Evolutionary conservation across 2,329 filamentous ascomycete genomes (phyloP).

Genomic region (Gaeumannomyces tritici): DNA sequence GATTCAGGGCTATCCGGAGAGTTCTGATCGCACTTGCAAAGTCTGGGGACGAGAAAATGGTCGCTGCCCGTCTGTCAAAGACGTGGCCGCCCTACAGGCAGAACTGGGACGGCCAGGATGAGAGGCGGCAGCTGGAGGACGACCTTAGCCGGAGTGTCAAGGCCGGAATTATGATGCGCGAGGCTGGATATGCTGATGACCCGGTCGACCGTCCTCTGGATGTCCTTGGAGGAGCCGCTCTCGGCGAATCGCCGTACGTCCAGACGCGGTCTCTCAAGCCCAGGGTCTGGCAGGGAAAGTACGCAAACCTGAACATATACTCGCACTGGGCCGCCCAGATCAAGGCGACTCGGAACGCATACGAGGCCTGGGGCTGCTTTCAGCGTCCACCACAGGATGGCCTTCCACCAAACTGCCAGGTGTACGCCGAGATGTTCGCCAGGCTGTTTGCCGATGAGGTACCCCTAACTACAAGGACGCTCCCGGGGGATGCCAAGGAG

Average conservation of each 20-base stretch:
- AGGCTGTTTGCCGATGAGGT: slow-evolving; percentile 36
- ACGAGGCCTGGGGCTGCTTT: slow-evolving; percentile 50
- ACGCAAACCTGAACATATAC: slow-evolving; percentile 23
- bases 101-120: slow-evolving; percentile 50
- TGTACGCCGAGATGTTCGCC: slow-evolving; percentile 52
- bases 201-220: slow-evolving; percentile 38
- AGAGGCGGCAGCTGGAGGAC: slow-evolving; percentile 37
- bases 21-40: slow-evolving; percentile 46
- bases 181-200: slow-evolving; percentile 42
- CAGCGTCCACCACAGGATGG: slow-evolving; percentile 23
- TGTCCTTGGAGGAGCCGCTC: slow-evolving; percentile 41
- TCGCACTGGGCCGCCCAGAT: slow-evolving; percentile 45
- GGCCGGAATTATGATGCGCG: slow-evolving; percentile 43
- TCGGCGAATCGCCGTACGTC: slow-evolving; percentile 44
- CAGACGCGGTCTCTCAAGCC: slow-evolving; percentile 35
- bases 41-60: slow-evolving; percentile 37
- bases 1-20: slow-evolving; percentile 44
- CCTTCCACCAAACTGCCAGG: slow-evolving; percentile 25
- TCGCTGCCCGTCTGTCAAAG: slow-evolving; percentile 35
- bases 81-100: slow-evolving; percentile 53
- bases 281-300: slow-evolving; percentile 16
- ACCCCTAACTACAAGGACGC: slow-evolving; percentile 13
- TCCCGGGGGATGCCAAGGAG: slow-evolving; percentile 53
- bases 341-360: slow-evolving; percentile 47
- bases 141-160: slow-evolving; percentile 43